phyloP scores from a whole-genome alignment of 2,329 filamentous ascomycete genomes.

The Botrytis deweyae region DNA sequence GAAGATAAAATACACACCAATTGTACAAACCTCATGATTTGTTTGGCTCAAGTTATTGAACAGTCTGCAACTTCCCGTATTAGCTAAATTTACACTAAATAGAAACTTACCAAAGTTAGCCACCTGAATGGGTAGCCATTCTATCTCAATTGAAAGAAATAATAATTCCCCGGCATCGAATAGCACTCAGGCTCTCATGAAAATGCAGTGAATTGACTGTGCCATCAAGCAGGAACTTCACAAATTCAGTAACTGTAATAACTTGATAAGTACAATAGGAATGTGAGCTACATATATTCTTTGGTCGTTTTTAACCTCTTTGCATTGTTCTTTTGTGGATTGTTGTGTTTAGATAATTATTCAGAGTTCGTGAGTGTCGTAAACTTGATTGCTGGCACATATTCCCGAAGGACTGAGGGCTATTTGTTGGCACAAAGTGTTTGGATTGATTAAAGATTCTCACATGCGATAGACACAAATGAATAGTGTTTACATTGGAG shows the following conservation, averaged over 20 bases:
- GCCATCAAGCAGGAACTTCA: not conserved
- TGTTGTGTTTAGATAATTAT: not conserved
- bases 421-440: not conserved
- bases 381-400: not conserved
- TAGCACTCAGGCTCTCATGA: not conserved
- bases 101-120: not conserved
- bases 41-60: not conserved
- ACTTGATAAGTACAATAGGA: not conserved
- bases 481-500: not conserved
- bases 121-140: not conserved
- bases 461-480: not conserved
- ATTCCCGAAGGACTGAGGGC: rapidly evolving
- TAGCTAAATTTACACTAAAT: not conserved
- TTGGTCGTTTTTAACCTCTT: not conserved
- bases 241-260: not conserved
- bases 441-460: not conserved
- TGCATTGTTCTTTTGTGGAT: not conserved
- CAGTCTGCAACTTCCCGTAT: not conserved
- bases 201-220: not conserved
- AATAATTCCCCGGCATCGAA: not conserved
- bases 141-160: not conserved
- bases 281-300: not conserved
- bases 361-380: not conserved
- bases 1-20: not conserved
- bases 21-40: not conserved